These are phyloP conservation scores for Tilletia indica DNA, from an alignment of 1,284 basidiomycete genomes.

Conservation along the genomic window DNA sequence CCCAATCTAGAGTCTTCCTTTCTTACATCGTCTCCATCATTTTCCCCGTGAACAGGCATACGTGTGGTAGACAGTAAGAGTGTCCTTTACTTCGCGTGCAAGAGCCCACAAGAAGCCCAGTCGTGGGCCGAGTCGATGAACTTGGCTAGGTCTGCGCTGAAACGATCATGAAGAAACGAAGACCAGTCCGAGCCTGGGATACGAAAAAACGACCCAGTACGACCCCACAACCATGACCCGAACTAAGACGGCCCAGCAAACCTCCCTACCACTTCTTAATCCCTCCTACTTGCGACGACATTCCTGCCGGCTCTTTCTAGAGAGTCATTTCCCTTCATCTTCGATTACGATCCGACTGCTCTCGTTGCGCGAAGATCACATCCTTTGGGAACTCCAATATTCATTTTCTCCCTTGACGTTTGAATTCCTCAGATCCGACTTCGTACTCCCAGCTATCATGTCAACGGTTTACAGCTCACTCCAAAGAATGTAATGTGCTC, in stretches of 20 bases:
- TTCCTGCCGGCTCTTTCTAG: background rate
- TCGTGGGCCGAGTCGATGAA: slow-evolving; percentile 39
- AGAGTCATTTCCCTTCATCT: no score
- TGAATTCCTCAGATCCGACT: background rate
- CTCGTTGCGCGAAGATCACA: no score
- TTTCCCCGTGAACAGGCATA: slow-evolving; percentile 30
- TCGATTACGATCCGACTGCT: no score
- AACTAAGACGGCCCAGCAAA: background rate
- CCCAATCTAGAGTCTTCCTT: slow-evolving; percentile 19
- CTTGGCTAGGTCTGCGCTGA: background rate
- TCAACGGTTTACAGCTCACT: background rate
- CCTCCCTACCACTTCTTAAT: background rate
- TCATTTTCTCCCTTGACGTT: no score
- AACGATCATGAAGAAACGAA: no score
- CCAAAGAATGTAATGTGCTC: background rate
- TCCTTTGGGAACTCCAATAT: no score
- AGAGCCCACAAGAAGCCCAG: slow-evolving; percentile 30
- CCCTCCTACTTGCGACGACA: background rate
- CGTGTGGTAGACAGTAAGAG: slow-evolving; percentile 39
- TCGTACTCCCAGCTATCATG: slow-evolving; percentile 28
- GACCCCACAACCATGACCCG: no score
- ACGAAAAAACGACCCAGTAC: no score
- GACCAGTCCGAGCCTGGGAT: no score
- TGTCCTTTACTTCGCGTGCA: slow-evolving; percentile 40
- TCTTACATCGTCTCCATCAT: slow-evolving; percentile 17